Evolutionary conservation across 148 eudicot species (phyloP), one percentile per base, ranked within the genome.

Genomic region (Chenopodium berlandieri): DNA sequence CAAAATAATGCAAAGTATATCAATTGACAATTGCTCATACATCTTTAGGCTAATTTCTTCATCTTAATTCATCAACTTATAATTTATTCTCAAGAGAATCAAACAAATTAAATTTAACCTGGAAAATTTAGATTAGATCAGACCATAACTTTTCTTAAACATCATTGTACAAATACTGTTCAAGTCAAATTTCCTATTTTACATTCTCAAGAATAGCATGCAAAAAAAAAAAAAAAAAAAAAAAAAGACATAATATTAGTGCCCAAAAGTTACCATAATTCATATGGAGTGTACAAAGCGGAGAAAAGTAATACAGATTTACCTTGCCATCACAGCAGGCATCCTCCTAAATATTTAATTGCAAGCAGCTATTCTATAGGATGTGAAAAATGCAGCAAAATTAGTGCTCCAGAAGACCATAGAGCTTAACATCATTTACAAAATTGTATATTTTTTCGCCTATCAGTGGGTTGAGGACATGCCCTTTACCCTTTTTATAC

Each of bases 341-440:
- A 71, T 32, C 46, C 31, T 32, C 75, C 47, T 9, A 40, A 40
- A 40, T 40, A 40, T 40, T 7, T 40, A 48, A 34, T 4, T 52
- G 73, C 46, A 22, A 58, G 12, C 65, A 19, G 56, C 82, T 17
- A 52, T 67, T 74, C 72, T 81, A 65, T 63, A 73, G 64, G 56
- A 46, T 27, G 69, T 27, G 65, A 71, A 68, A 67, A 76, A 34
- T 58, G 80, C 76, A 34, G 30, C 60, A 70, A 69, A 52, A 69
- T 58, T 25, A 56, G 80, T 44, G 48, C 34, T 67, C 56, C 62
- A 58, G 54, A 52, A 23, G 56, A 30, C 48, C 34, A 31, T 7
- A 23, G 30, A 75, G 65, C 71, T 40, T 58, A 40, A 44, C 50
- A 76, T 40, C 69, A 75, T 76, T 77, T 71, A 32, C 83, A 62